These are phyloP conservation scores for Sarocladiaceae sp. DNA, from an alignment of 2,329 filamentous ascomycete genomes.

Conservation along the genomic window DNA sequence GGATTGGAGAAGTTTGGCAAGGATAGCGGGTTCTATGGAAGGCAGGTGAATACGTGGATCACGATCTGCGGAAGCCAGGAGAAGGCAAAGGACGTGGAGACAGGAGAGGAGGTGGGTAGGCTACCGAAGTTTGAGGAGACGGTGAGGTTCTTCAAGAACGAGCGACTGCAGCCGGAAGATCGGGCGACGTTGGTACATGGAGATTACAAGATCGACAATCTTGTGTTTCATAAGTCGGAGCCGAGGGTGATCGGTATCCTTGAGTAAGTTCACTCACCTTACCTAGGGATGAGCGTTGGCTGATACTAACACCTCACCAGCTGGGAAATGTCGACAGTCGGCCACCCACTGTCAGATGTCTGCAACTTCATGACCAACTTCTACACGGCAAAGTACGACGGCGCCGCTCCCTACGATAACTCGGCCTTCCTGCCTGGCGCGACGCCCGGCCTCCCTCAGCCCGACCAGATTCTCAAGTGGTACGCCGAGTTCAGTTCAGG, in stretches of 20 bases:
- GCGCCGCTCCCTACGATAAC: constrained; percentile 21
- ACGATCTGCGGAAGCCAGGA: constrained; percentile 76
- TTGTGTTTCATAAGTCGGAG: constrained; percentile 85
- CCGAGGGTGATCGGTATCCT: constrained; percentile 85
- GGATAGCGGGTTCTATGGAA: constrained; percentile 69
- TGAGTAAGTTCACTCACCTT: constrained; percentile 49
- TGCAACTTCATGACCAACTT: constrained; percentile 60
- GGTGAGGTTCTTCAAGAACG: constrained; percentile 69
- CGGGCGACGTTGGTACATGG: constrained; percentile 79
- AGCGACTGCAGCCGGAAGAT: constrained; percentile 66
- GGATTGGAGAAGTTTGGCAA: constrained; percentile 70
- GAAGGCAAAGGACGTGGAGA: constrained; percentile 68
- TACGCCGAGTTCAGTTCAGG: constrained; percentile 45
- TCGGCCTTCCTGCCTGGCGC: constrained; percentile 54
- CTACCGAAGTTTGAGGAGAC: constrained; percentile 80
- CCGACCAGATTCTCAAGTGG: constrained; percentile 34
- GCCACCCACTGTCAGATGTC: constrained; percentile 89
- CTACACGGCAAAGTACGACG: constrained; percentile 26
- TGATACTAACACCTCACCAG: constrained; percentile 25
- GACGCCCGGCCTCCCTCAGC: constrained; percentile 55
- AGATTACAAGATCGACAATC: constrained; percentile 92
- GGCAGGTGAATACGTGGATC: constrained; percentile 78
- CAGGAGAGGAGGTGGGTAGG: constrained; percentile 66
- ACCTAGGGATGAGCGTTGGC: background rate
- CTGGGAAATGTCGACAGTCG: constrained; percentile 98